phyloP scores from a whole-genome alignment of 1,284 basidiomycete genomes.

The Sporisorium reilianum region DNA sequence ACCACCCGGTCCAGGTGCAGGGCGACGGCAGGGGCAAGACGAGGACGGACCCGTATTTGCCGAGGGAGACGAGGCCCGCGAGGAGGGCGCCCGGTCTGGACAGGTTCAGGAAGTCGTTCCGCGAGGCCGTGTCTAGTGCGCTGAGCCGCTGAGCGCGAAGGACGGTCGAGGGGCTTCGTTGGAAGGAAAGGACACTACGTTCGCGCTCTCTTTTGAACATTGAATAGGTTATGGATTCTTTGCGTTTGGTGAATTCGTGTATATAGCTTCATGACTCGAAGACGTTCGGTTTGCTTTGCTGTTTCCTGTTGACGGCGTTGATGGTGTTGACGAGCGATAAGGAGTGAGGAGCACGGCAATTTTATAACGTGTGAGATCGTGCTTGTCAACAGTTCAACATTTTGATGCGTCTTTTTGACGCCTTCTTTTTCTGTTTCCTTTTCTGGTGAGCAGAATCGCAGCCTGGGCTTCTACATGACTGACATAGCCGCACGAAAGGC shows the following conservation, averaged over 20 bases:
- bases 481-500: not conserved
- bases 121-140: slow-evolving; percentile 57
- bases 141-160: slow-evolving; percentile 37
- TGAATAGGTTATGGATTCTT: not conserved
- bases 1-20: slow-evolving; percentile 59
- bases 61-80: slow-evolving; percentile 53
- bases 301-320: not conserved
- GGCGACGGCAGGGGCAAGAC: slow-evolving; percentile 61
- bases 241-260: not conserved
- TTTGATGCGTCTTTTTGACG: not conserved
- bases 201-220: not conserved
- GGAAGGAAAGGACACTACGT: not conserved
- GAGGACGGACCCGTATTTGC: slow-evolving; percentile 57
- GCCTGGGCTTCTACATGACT: too few relatives aligned
- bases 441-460: not conserved
- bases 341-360: not conserved
- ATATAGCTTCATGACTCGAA: not conserved
- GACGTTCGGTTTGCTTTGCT: not conserved
- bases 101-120: slow-evolving; percentile 57
- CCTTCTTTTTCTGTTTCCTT: not conserved
- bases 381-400: too few relatives aligned
- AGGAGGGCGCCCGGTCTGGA: slow-evolving; percentile 49
- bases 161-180: too few relatives aligned
- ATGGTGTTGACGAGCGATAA: not conserved
- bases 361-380: not conserved